These are phyloP conservation scores for Chytriomyces sp. DNA, from an alignment of 192 early-diverging fungal genomes.

Conservation along the genomic window DNA sequence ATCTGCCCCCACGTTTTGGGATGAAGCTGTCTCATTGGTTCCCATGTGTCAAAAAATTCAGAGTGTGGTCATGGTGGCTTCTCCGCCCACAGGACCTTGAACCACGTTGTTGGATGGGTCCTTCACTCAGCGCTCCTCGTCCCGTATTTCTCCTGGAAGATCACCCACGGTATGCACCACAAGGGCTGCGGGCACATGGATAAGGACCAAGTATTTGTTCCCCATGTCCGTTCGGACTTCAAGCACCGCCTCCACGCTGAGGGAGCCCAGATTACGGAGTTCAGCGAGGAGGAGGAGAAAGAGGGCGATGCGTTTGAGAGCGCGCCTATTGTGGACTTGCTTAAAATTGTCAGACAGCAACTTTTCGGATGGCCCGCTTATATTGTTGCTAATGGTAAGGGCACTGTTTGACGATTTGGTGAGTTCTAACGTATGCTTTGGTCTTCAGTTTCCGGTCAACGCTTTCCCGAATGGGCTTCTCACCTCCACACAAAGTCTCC, in stretches of 20 bases:
- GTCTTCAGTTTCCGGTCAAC: constrained; percentile 63
- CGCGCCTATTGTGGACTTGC: constrained; percentile 69
- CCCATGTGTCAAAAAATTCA: constrained; percentile 31
- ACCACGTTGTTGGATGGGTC: constrained; percentile 86
- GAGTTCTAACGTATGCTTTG: not conserved
- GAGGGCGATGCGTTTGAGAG: constrained; percentile 66
- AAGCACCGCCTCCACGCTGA: constrained; percentile 1
- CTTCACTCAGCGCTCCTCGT: constrained; percentile 89
- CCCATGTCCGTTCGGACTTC: constrained; percentile 67
- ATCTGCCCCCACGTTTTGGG: not conserved
- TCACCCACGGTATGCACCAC: constrained; percentile 87
- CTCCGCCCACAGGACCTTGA: constrained; percentile 79
- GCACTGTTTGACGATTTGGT: not conserved
- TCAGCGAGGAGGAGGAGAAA: constrained; percentile 50
- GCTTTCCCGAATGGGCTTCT: constrained; percentile 71
- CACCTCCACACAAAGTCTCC: constrained; percentile 83
- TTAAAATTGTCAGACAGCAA: constrained; percentile 68
- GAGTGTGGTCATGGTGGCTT: constrained; percentile 95
- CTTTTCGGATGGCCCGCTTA: constrained; percentile 90
- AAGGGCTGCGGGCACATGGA: constrained; percentile 86
- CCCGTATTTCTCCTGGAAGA: constrained; percentile 91
- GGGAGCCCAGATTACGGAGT: constrained; percentile 38
- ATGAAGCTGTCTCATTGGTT: not conserved
- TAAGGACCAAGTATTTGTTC: constrained; percentile 96
- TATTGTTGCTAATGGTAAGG: constrained; percentile 66